These are phyloP conservation scores for Cyberlindnera lachancei DNA, from an alignment of 805 yeast species.

Conservation along the genomic window DNA sequence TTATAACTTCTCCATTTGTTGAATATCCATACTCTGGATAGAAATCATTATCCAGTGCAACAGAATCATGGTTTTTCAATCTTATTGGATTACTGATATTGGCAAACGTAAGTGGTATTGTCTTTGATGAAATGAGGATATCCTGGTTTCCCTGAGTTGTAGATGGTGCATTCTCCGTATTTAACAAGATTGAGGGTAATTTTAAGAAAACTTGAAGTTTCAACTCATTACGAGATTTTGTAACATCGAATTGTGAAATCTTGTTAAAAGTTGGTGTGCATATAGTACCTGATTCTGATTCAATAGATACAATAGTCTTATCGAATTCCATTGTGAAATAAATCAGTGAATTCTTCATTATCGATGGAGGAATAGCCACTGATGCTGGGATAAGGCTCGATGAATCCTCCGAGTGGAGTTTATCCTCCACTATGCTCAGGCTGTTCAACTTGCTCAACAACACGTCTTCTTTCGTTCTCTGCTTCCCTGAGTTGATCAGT, in stretches of 20 bases:
- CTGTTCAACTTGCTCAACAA: slow-evolving; percentile 14
- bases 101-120: slow-evolving; percentile 50
- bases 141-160: slow-evolving; percentile 37
- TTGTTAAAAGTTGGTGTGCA: slow-evolving; percentile 78
- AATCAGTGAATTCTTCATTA: slow-evolving; percentile 57
- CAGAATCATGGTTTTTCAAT: slow-evolving; percentile 60
- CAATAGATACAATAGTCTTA: slow-evolving; percentile 83
- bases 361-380: slow-evolving; percentile 46
- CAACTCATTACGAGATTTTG: slow-evolving; percentile 51
- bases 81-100: slow-evolving; percentile 44
- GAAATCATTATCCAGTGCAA: slow-evolving; percentile 30
- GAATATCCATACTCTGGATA: slow-evolving; percentile 9
- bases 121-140: slow-evolving; percentile 66
- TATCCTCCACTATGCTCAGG: slow-evolving; percentile 21
- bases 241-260: slow-evolving; percentile 86
- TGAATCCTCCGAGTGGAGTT: slow-evolving; percentile 6
- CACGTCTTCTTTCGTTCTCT: slow-evolving; percentile 14
- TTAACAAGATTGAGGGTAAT: slow-evolving; percentile 56
- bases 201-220: slow-evolving; percentile 74
- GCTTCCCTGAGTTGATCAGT: slow-evolving; percentile 50
- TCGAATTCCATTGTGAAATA: slow-evolving; percentile 91
- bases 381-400: slow-evolving; percentile 40
- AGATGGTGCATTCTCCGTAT: slow-evolving; percentile 15
- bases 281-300: slow-evolving; percentile 79
- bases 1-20: slow-evolving; percentile 43